Evolutionary conservation across 345 rosid species (phyloP).

Genomic region (Eucalyptus shirleyi): DNA sequence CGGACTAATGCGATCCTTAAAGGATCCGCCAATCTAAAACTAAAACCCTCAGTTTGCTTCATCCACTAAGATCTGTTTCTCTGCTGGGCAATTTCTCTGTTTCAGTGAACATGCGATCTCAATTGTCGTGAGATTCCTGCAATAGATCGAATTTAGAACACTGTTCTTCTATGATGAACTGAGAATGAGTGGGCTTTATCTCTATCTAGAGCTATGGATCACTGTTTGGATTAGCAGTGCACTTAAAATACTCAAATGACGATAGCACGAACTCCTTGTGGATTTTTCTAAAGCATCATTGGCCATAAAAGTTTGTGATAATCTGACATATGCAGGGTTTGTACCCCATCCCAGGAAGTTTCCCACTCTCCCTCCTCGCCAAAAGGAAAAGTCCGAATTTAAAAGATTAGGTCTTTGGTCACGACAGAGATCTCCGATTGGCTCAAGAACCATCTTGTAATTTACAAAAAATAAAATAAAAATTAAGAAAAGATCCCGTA

Average conservation of each 20-base stretch:
- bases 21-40: not conserved
- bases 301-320: not conserved
- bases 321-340: not conserved
- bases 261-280: not conserved
- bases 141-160: not conserved
- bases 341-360: not conserved
- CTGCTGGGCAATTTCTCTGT: not conserved
- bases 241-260: not conserved
- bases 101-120: not conserved
- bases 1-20: not conserved
- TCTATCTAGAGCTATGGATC: not conserved
- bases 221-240: not conserved
- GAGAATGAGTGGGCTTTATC: not conserved
- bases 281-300: not conserved
- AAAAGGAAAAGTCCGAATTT: not conserved
- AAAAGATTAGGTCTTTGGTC: not conserved
- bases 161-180: not conserved
- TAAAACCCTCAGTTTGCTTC: not conserved
- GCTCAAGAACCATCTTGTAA: not conserved
- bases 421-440: not conserved
- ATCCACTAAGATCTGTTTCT: not conserved
- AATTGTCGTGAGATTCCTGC: not conserved
- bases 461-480: not conserved
- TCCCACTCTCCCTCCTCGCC: not conserved
- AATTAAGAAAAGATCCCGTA: not conserved